Evolutionary conservation across 2,329 filamentous ascomycete genomes (phyloP).

Genomic region (Didymella sp.): DNA sequence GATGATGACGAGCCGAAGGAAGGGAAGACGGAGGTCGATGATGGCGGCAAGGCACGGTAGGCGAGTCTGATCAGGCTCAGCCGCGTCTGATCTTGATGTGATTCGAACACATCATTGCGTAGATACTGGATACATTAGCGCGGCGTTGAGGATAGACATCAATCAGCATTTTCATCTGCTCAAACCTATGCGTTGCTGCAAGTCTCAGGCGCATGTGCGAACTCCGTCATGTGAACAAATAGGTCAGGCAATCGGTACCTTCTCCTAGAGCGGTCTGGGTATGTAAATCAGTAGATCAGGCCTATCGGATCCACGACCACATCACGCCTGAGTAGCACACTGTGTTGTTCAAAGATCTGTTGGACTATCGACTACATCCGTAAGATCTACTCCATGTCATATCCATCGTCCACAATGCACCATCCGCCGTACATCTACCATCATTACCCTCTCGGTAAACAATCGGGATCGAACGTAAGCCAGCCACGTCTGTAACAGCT

Average conservation of each 20-base stretch:
- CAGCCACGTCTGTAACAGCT: conserved; percentile 28
- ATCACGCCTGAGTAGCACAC: not conserved
- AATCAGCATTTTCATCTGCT: conserved; percentile 4
- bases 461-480: conserved; percentile 31
- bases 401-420: conserved; percentile 20
- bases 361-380: conserved; percentile 28
- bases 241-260: too few species aligned
- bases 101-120: not conserved
- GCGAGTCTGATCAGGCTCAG: too few species aligned
- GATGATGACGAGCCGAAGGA: conserved; percentile 29
- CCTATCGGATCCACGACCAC: not conserved
- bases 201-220: too few species aligned
- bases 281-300: too few species aligned
- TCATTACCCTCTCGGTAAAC: conserved; percentile 29
- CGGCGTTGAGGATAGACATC: conserved; percentile 13
- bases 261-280: too few species aligned
- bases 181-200: too few species aligned
- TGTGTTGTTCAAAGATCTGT: conserved; percentile 22
- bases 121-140: conserved; percentile 11
- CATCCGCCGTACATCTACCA: conserved; percentile 31
- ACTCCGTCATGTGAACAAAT: too few species aligned
- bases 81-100: too few species aligned
- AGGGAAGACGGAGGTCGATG: conserved; percentile 13
- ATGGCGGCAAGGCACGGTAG: not conserved
- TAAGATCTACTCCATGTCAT: conserved; percentile 23